Evolutionary conservation across 2,329 filamentous ascomycete genomes (phyloP).

Genomic region (Rhytidhysteron rufulum): DNA sequence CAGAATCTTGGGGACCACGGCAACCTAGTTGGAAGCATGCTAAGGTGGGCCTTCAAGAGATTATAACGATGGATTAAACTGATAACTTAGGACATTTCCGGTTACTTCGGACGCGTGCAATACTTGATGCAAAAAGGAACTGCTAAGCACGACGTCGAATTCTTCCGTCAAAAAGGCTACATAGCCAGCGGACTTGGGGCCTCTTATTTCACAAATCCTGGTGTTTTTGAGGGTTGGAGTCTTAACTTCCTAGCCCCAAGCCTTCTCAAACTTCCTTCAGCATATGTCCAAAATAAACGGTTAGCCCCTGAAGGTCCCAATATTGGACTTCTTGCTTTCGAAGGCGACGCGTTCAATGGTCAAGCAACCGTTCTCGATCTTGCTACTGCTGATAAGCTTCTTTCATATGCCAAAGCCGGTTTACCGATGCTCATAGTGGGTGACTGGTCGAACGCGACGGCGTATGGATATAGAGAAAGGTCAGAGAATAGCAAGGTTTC

Average conservation of each 20-base stretch:
- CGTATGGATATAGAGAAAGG: neutral
- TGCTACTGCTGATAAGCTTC: neutral
- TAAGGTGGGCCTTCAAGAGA: too few species aligned
- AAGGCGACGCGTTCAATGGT: neutral
- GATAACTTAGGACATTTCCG: neutral
- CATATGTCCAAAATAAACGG: neutral
- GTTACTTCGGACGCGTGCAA: neutral
- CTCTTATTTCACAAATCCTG: neutral
- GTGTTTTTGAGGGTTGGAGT: constrained; percentile 1
- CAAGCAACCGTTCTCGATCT: neutral
- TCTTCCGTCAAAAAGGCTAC: neutral
- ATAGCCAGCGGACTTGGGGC: neutral
- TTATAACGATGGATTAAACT: too few species aligned
- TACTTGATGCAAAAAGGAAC: neutral
- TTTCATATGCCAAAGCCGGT: neutral
- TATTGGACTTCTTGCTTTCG: neutral
- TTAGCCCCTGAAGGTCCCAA: neutral
- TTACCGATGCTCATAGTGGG: neutral
- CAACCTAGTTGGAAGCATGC: neutral
- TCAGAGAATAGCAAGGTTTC: neutral
- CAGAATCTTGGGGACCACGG: neutral
- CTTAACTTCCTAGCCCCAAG: neutral
- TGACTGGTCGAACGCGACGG: neutral
- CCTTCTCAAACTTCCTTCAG: neutral
- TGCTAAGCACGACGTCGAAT: neutral